Conservation (phyloP, 2,329 filamentous ascomycete genomes). For the Acrodontium crateriforme region DNA sequence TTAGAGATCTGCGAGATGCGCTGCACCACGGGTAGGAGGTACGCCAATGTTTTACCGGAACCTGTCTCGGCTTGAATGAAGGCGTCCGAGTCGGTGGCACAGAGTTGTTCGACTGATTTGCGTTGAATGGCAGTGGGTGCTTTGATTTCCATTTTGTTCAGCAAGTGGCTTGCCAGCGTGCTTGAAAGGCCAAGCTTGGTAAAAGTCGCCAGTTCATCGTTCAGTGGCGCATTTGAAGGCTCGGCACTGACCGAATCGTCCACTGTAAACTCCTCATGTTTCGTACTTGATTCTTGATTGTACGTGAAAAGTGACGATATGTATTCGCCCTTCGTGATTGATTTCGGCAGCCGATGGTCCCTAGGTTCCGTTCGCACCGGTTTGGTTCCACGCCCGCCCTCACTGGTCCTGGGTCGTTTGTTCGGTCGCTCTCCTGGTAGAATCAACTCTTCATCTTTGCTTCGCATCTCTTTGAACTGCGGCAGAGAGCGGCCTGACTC, state of each 20-base stretch:
- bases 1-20: constrained; percentile 63
- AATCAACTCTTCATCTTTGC: constrained; percentile 12
- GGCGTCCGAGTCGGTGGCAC: constrained; percentile 72
- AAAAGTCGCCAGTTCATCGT: constrained; percentile 73
- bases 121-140: constrained; percentile 92
- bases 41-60: constrained; percentile 95
- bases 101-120: constrained; percentile 66
- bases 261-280: constrained; percentile 24
- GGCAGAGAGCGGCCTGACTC: constrained; percentile 6
- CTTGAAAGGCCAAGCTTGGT: constrained; percentile 71
- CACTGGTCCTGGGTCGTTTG: constrained; percentile 9
- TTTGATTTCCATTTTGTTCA: constrained; percentile 75
- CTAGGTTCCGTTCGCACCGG: constrained; percentile 4
- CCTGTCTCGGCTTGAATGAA: constrained; percentile 96
- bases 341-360: constrained; percentile 4
- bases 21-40: constrained; percentile 83
- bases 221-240: constrained; percentile 81
- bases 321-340: constrained; percentile 31
- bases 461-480: constrained; percentile 8
- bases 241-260: constrained; percentile 41
- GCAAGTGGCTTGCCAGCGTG: constrained; percentile 65
- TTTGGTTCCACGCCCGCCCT: constrained; percentile 1
- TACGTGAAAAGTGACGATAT: constrained; percentile 87
- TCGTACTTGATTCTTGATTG: constrained; percentile 56
- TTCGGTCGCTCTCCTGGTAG: constrained; percentile 4